Evolutionary conservation across 1,284 basidiomycete genomes (phyloP).

Genomic region (Trichosporon inkin): DNA sequence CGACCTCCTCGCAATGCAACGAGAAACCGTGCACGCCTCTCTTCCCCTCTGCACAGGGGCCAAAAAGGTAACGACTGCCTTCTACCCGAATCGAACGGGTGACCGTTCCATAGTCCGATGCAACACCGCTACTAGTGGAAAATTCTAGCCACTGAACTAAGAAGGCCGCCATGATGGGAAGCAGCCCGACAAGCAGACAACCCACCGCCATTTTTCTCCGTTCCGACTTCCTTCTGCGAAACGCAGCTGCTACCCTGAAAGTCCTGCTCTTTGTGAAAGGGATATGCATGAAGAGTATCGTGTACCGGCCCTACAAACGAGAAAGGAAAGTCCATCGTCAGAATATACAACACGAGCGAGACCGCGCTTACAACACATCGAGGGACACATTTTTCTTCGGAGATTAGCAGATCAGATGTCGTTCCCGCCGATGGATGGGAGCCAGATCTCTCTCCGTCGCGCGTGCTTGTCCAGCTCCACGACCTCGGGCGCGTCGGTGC

Average conservation of each 20-base stretch:
- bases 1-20: too few relatives aligned
- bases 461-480: conserved; percentile 33
- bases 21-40: background rate
- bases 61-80: conserved; percentile 1
- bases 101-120: conserved; percentile 4
- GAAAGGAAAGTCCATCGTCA: too few relatives aligned
- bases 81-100: conserved; percentile 9
- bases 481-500: conserved; percentile 34
- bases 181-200: too few relatives aligned
- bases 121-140: conserved; percentile 4
- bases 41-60: background rate
- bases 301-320: too few relatives aligned
- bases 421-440: conserved; percentile 25
- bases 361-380: too few relatives aligned
- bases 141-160: conserved; percentile 10
- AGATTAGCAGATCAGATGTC: background rate
- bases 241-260: too few relatives aligned
- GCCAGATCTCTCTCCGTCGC: conserved; percentile 37
- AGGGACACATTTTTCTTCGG: background rate
- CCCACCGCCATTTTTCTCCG: too few relatives aligned
- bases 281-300: too few relatives aligned
- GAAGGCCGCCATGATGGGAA: background rate
- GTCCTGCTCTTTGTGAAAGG: too few relatives aligned
- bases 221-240: too few relatives aligned
- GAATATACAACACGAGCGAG: too few relatives aligned